Evolutionary conservation across 345 rosid species (phyloP).

Genomic region (Noccaea caerulescens): DNA sequence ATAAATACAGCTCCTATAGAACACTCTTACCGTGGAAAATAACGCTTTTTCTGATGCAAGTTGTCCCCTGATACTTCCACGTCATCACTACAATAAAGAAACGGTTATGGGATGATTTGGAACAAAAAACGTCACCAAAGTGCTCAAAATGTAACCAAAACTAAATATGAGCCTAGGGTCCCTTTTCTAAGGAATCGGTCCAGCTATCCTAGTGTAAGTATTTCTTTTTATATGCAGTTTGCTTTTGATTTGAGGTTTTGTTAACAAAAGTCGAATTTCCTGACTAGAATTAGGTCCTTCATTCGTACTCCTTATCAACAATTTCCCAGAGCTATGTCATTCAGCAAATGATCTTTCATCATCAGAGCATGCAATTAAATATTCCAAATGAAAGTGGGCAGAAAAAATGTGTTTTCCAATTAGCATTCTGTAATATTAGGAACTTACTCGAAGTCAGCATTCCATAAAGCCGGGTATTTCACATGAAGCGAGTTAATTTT

Average conservation of each 20-base stretch:
- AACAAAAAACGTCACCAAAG: conserved; percentile 6
- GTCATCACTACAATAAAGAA: conserved; percentile 53
- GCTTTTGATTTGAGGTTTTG: conserved; percentile 9
- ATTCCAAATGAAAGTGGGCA: conserved; percentile 8
- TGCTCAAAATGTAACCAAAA: conserved; percentile 25
- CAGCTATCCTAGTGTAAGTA: conserved; percentile 14
- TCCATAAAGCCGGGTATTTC: conserved; percentile 68
- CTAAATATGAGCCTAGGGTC: conserved; percentile 14
- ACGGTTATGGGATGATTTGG: conserved; percentile 27
- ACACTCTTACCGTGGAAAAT: conserved; percentile 76
- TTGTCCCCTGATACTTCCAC: conserved; percentile 51
- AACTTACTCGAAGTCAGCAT: conserved; percentile 61
- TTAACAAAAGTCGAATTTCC: conserved; percentile 8
- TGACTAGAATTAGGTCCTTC: not conserved
- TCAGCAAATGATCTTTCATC: conserved; percentile 9
- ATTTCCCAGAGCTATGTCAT: conserved; percentile 3
- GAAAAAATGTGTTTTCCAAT: conserved; percentile 2
- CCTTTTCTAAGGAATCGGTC: not conserved
- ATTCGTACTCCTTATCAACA: conserved; percentile 21
- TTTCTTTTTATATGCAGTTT: conserved; percentile 10
- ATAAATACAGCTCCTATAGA: conserved; percentile 28
- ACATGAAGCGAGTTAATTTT: conserved; percentile 63
- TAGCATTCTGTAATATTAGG: conserved; percentile 5
- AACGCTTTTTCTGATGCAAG: conserved; percentile 47
- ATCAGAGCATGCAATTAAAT: conserved; percentile 17